Conservation (phyloP, 129 eudicot species). For the Flaveria linearis region DNA sequence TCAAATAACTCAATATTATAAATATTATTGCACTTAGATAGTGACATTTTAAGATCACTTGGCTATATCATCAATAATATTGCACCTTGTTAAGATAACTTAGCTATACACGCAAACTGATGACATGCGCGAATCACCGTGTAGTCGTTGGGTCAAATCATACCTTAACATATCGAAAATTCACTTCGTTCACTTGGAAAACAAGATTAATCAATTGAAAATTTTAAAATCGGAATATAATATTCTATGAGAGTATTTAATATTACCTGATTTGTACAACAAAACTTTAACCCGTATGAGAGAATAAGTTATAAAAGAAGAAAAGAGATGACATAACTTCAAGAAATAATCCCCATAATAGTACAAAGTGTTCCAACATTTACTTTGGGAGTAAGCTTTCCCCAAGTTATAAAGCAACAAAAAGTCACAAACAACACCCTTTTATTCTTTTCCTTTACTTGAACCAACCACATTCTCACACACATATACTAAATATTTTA, state of each 20-base stretch:
- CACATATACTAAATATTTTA: background rate
- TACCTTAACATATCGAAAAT: too few species aligned
- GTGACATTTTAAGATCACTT: too few species aligned
- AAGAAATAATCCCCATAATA: background rate
- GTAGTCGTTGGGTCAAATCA: too few species aligned
- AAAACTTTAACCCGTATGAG: background rate
- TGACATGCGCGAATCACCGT: too few species aligned
- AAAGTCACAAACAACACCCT: constrained; percentile 27
- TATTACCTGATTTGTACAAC: background rate
- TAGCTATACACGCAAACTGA: too few species aligned
- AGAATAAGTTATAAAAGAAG: constrained; percentile 13
- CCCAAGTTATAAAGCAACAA: constrained; percentile 38
- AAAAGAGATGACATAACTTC: constrained; percentile 20
- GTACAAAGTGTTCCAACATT: constrained; percentile 34
- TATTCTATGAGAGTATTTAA: background rate
- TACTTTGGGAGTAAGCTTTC: constrained; percentile 48
- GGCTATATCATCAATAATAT: too few species aligned
- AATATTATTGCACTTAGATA: too few species aligned
- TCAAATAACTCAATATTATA: too few species aligned
- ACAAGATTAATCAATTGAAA: background rate
- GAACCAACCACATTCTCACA: constrained; percentile 40
- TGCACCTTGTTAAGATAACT: too few species aligned
- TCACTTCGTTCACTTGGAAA: background rate
- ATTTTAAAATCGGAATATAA: background rate
- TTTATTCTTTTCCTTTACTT: constrained; percentile 41